Base-by-base conservation (phyloP, 352 stramenopile genomes). In the Pythium volutum region DNA sequence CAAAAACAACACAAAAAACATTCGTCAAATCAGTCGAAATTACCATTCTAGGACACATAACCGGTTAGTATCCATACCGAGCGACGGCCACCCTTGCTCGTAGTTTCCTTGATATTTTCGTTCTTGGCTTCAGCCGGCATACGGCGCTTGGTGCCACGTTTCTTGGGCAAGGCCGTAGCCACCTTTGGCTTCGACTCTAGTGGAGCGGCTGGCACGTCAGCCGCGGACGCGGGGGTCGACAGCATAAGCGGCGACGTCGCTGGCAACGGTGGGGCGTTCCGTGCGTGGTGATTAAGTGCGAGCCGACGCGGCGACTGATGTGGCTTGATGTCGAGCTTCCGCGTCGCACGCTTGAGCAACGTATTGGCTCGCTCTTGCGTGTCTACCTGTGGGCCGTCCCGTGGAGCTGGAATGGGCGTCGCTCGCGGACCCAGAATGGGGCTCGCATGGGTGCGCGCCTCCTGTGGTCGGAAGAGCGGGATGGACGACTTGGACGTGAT, bases 261-360 rank as follows among this genome's bases (percentile, higher is more conserved):
- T 16, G 50, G 31, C 12, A 36, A 36, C 12, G 31, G 45, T 20
- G 45, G 47, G 15, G 18, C 41, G 27, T 22, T 33, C 15, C 53
- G 53, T 4, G 46, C 18, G 45, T 55, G 62, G 39, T 74, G 63
- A 29, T 84, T 76, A 38, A 81, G 60, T 7, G 67, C 73, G 1
- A 71, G 76, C 15, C 81, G 79, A 43, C 81, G 69, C 46, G 81
- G 79, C 14, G 81, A 91, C 54, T 91, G 81, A 66, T 91, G 79
- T 18, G 81, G 81, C 60, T 89, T 89, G 64, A 91, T 89, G 50
- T 89, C 79, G 10, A 91, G 67, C 59, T 86, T 89, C 31, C 71
- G 71, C 18, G 75, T 66, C 31, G 85, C 51, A 48, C 79, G 62
- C 64, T 87, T 80, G 18, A 70, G 46, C 31, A 76, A 27, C 2